These are phyloP conservation scores for Barnettozyma siamensis DNA, from an alignment of 805 yeast species.

Conservation along the genomic window DNA sequence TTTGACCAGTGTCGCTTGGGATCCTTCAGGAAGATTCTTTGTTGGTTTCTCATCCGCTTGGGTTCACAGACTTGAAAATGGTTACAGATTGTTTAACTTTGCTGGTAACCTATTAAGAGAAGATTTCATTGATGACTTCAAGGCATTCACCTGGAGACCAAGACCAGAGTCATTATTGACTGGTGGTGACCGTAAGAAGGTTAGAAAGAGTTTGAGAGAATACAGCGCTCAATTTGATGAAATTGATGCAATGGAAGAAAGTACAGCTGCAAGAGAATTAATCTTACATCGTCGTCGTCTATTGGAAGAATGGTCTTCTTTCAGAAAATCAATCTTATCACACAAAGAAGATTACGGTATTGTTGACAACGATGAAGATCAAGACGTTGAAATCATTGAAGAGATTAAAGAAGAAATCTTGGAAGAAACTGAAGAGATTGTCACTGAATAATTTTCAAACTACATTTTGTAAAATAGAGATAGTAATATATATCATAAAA, in stretches of 20 bases:
- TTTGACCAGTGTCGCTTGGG: constrained; percentile 85
- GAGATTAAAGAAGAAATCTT: constrained; percentile 67
- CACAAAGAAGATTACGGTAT: constrained; percentile 44
- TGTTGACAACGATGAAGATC: constrained; percentile 42
- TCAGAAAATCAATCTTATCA: constrained; percentile 53
- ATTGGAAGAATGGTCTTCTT: constrained; percentile 79
- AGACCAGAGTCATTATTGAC: constrained; percentile 78
- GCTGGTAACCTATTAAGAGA: constrained; percentile 74
- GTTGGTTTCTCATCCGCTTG: constrained; percentile 84
- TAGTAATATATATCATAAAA: not conserved
- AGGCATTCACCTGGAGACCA: constrained; percentile 94
- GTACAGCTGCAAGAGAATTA: constrained; percentile 84
- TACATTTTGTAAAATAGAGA: constrained; percentile 3
- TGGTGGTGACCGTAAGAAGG: constrained; percentile 79
- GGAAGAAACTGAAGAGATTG: constrained; percentile 31
- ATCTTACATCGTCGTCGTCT: constrained; percentile 77
- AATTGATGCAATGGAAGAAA: constrained; percentile 92
- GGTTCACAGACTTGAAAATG: constrained; percentile 83
- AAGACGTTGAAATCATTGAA: constrained; percentile 73
- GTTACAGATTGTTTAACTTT: constrained; percentile 81
- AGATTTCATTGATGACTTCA: constrained; percentile 76
- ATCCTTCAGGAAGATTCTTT: constrained; percentile 88
- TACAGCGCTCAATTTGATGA: constrained; percentile 92
- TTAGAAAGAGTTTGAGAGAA: constrained; percentile 82
- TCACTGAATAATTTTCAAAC: constrained; percentile 6